phyloP scores from a whole-genome alignment of 1,284 basidiomycete genomes.

The Grifola frondosa region DNA sequence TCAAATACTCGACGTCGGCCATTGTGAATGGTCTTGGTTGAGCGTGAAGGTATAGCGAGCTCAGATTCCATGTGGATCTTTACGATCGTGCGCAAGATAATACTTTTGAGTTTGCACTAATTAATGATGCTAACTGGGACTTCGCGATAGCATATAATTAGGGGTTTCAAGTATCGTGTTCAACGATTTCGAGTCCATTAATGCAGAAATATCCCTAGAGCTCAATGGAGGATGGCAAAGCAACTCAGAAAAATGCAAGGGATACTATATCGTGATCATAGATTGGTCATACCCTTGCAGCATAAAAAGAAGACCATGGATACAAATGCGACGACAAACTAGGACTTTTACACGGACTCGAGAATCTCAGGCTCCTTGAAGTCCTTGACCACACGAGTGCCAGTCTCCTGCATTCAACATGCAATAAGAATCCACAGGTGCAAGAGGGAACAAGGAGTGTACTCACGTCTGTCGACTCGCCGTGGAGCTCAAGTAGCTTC shows the following conservation, averaged over 20 bases:
- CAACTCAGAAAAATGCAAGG: not conserved
- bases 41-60: too few relatives aligned
- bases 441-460: not conserved
- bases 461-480: constrained; percentile 88
- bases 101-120: too few relatives aligned
- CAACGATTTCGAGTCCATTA: too few relatives aligned
- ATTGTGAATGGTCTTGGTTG: too few relatives aligned
- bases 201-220: not conserved
- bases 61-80: too few relatives aligned
- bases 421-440: constrained; percentile 13
- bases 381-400: constrained; percentile 84
- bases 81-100: too few relatives aligned
- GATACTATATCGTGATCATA: constrained; percentile 35
- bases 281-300: constrained; percentile 40
- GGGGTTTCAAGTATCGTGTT: too few relatives aligned
- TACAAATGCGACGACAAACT: constrained; percentile 42
- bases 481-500: constrained; percentile 95
- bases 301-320: constrained; percentile 40
- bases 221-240: not conserved
- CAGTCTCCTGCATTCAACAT: constrained; percentile 67
- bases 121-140: too few relatives aligned
- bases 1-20: constrained; percentile 79
- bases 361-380: constrained; percentile 92
- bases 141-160: too few relatives aligned
- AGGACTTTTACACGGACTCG: constrained; percentile 69